These are phyloP conservation scores for Psilocybe mexicana DNA, from an alignment of 1,284 basidiomycete species.

Conservation along the genomic window DNA sequence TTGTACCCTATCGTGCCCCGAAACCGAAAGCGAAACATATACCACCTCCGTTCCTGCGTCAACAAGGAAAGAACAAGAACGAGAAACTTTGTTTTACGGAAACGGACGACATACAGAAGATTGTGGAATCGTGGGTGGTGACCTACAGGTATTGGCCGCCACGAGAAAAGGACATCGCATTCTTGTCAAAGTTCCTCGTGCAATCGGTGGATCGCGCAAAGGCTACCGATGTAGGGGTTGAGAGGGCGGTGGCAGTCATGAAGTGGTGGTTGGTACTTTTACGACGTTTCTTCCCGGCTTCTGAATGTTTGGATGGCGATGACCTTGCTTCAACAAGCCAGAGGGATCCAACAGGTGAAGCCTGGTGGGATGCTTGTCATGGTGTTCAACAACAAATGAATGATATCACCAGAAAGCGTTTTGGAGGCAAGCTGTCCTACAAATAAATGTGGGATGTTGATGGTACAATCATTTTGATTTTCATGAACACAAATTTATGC, in stretches of 20 bases:
- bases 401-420: conserved; percentile 54
- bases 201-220: conserved; percentile 55
- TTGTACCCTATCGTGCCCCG: conserved; percentile 43
- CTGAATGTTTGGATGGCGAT: conserved; percentile 46
- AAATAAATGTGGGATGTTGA: background rate
- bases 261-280: conserved; percentile 79
- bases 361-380: conserved; percentile 78
- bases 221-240: conserved; percentile 62
- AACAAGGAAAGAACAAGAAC: conserved; percentile 50
- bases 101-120: conserved; percentile 64
- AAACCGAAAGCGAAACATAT: conserved; percentile 52
- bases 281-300: conserved; percentile 54
- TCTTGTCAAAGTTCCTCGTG: conserved; percentile 69
- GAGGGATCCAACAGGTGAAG: conserved; percentile 50
- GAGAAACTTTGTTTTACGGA: conserved; percentile 58
- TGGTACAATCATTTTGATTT: background rate
- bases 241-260: conserved; percentile 67
- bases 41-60: conserved; percentile 52
- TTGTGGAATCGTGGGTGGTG: conserved; percentile 75
- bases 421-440: conserved; percentile 61
- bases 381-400: conserved; percentile 67
- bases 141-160: conserved; percentile 59
- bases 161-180: conserved; percentile 67
- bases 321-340: conserved; percentile 26
- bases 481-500: too few relatives aligned